Evolutionary conservation across 148 eudicot species (phyloP).

Genomic region (Camellia japonica): DNA sequence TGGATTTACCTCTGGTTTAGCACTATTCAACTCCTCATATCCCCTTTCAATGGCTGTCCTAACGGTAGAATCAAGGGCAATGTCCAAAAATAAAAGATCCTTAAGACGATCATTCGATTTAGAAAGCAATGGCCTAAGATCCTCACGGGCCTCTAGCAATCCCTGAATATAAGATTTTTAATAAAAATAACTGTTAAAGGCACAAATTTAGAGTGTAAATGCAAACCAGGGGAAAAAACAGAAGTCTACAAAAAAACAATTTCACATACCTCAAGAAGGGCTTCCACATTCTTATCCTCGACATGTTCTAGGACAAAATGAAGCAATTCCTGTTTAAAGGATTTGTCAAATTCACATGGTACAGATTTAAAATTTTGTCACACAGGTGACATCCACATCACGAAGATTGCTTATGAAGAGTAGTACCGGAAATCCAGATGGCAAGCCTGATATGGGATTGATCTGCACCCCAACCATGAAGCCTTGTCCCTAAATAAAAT

Average conservation of each 20-base stretch:
- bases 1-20: constrained; percentile 77
- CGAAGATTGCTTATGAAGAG: neutral
- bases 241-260: neutral
- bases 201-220: neutral
- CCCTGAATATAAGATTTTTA: constrained; percentile 44
- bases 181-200: neutral
- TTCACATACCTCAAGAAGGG: constrained; percentile 76
- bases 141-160: constrained; percentile 83
- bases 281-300: constrained; percentile 83
- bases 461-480: constrained; percentile 99
- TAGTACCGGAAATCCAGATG: constrained; percentile 79
- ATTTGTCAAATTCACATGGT: constrained; percentile 12
- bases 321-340: constrained; percentile 64
- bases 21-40: constrained; percentile 79
- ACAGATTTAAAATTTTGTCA: neutral
- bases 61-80: constrained; percentile 87
- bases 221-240: neutral
- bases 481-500: constrained; percentile 78
- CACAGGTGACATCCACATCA: neutral
- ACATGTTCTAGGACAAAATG: constrained; percentile 71
- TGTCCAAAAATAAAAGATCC: constrained; percentile 89
- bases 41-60: constrained; percentile 94
- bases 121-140: constrained; percentile 67
- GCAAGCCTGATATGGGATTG: constrained; percentile 85
- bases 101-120: constrained; percentile 71